phyloP scores from a whole-genome alignment of 169 alveolate species.

The Cryptosporidium sp. region DNA sequence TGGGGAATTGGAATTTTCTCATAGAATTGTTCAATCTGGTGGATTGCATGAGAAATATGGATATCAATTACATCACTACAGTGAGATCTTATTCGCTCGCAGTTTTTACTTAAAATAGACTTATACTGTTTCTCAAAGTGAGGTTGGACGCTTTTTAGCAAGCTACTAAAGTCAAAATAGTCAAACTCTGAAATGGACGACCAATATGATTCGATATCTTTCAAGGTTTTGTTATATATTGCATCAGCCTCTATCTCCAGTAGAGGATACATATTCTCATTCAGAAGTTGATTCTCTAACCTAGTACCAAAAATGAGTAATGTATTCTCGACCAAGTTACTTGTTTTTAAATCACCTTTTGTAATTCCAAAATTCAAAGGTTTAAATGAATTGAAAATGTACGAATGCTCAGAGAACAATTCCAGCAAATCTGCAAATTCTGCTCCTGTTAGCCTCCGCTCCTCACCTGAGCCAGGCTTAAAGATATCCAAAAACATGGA shows the following conservation, averaged over 20 bases:
- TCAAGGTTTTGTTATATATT: constrained; percentile 35
- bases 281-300: constrained; percentile 19
- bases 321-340: constrained; percentile 38
- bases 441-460: constrained; percentile 25
- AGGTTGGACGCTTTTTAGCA: constrained; percentile 4
- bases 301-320: constrained; percentile 36
- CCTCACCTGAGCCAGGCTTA: neutral
- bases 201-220: constrained; percentile 47
- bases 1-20: constrained; percentile 43
- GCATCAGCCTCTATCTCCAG: constrained; percentile 48
- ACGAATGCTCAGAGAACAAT: constrained; percentile 20
- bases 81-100: constrained; percentile 36
- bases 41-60: constrained; percentile 20
- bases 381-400: constrained; percentile 10
- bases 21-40: constrained; percentile 23
- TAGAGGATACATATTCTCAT: constrained; percentile 19
- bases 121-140: constrained; percentile 48
- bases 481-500: neutral
- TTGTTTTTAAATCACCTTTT: constrained; percentile 18
- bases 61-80: constrained; percentile 25
- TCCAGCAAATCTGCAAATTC: constrained; percentile 28
- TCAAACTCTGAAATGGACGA: constrained; percentile 39
- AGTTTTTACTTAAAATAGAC: constrained; percentile 29
- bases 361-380: constrained; percentile 18
- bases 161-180: constrained; percentile 13